Evolutionary conservation across 306 rosid species (phyloP).

Genomic region (Carpinus fangiana): DNA sequence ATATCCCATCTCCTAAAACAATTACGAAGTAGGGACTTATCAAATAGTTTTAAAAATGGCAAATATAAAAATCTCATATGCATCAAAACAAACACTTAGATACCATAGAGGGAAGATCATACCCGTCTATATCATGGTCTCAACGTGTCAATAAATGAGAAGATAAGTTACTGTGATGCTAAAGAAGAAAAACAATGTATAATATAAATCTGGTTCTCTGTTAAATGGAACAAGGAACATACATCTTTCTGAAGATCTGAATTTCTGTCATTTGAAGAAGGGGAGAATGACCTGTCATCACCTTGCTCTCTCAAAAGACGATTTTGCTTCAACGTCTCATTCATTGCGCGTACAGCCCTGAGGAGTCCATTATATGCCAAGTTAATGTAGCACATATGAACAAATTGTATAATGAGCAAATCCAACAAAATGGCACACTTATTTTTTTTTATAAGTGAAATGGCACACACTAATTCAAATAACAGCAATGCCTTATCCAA

Average conservation of each 20-base stretch:
- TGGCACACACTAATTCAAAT: neutral
- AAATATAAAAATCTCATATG: neutral
- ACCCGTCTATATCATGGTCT: neutral
- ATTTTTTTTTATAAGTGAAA: neutral
- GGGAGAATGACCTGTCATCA: constrained; percentile 57
- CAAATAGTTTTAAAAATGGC: neutral
- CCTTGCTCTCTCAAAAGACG: constrained; percentile 72
- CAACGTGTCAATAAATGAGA: neutral
- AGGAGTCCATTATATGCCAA: constrained; percentile 27
- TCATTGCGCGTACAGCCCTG: constrained; percentile 99
- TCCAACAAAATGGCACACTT: constrained; percentile 4
- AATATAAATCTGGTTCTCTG: neutral
- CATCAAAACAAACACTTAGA: neutral
- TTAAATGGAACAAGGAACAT: constrained; percentile 27
- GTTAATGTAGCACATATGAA: constrained; percentile 22
- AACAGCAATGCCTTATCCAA: neutral
- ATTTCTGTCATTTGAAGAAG: constrained; percentile 51
- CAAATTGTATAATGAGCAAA: neutral
- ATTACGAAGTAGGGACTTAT: neutral
- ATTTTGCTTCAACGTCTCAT: constrained; percentile 95
- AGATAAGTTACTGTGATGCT: neutral
- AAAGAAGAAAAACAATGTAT: neutral
- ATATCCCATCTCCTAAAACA: neutral
- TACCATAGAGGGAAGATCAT: neutral
- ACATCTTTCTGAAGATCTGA: constrained; percentile 50